Conservation (phyloP, 2,329 filamentous ascomycete species). For the Exophiala dermatitidis region DNA sequence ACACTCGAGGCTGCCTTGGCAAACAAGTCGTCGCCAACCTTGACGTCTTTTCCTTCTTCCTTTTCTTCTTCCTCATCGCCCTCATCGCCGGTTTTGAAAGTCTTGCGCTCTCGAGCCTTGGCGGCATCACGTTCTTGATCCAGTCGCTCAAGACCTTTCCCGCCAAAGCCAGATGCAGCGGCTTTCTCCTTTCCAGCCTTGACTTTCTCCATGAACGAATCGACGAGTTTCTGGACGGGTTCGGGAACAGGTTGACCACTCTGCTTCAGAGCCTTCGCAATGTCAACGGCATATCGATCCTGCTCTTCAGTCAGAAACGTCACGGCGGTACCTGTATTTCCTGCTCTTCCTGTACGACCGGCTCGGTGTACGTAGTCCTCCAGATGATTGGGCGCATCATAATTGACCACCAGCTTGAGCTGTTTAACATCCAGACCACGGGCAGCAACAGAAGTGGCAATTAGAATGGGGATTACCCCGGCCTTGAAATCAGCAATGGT, state of each 20-base stretch:
- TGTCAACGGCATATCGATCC: conserved; percentile 80
- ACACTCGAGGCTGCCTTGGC: conserved; percentile 58
- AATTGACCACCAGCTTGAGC: conserved; percentile 74
- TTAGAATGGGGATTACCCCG: conserved; percentile 78
- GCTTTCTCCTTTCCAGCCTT: conserved; percentile 88
- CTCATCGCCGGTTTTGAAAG: conserved; percentile 84
- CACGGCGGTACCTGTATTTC: conserved; percentile 79
- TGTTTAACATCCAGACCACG: conserved; percentile 94
- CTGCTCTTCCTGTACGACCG: conserved; percentile 87
- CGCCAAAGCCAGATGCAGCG: conserved; percentile 76
- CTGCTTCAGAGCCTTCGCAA: conserved; percentile 85
- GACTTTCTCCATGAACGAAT: conserved; percentile 77
- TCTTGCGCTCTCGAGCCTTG: conserved; percentile 76
- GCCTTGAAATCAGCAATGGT: conserved; percentile 91
- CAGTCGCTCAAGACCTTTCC: conserved; percentile 84
- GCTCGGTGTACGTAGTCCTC: conserved; percentile 98
- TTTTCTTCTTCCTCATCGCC: conserved; percentile 63
- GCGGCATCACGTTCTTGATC: conserved; percentile 87
- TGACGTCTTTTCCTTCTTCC: conserved; percentile 59
- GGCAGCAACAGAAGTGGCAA: conserved; percentile 91
- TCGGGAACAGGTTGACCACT: conserved; percentile 79
- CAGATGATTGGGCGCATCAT: conserved; percentile 27
- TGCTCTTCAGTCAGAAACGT: conserved; percentile 90
- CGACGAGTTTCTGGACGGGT: conserved; percentile 52
- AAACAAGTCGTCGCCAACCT: conserved; percentile 51